Conservation (phyloP, 2,329 filamentous ascomycete species). For the Arthrobotrys conoides region DNA sequence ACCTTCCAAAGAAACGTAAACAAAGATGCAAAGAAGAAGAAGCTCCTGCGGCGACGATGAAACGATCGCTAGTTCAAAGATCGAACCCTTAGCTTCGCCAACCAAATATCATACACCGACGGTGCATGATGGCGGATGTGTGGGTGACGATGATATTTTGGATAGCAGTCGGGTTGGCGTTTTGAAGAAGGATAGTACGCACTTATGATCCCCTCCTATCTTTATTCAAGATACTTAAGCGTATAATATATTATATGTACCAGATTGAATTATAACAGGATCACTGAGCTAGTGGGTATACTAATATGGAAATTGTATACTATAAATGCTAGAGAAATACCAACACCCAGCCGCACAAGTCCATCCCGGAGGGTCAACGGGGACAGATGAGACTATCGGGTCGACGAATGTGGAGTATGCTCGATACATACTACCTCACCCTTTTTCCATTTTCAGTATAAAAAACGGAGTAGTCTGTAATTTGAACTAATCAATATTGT, state of each 20-base stretch:
- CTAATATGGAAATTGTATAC: neutral
- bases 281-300: neutral
- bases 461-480: no score
- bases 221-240: no score
- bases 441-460: neutral
- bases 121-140: slow-evolving; percentile 24
- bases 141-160: slow-evolving; percentile 42
- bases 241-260: neutral
- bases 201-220: neutral
- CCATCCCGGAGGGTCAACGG: slow-evolving; percentile 41
- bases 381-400: slow-evolving; percentile 53
- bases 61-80: slow-evolving; percentile 47
- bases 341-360: slow-evolving; percentile 44
- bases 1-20: neutral
- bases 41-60: slow-evolving; percentile 49
- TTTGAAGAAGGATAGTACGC: slow-evolving; percentile 42
- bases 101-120: slow-evolving; percentile 45
- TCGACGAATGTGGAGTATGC: slow-evolving; percentile 54
- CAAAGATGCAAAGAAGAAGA: slow-evolving; percentile 31
- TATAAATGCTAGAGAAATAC: slow-evolving; percentile 24
- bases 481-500: no score
- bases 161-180: slow-evolving; percentile 45
- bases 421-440: neutral
- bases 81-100: slow-evolving; percentile 43
- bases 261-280: no score